Percentiles rank a stretch among this genome's conserved stretches.
Conservation (phyloP, 495 filamentous ascomycete species). For the Trichoderma erinaceum region DNA sequence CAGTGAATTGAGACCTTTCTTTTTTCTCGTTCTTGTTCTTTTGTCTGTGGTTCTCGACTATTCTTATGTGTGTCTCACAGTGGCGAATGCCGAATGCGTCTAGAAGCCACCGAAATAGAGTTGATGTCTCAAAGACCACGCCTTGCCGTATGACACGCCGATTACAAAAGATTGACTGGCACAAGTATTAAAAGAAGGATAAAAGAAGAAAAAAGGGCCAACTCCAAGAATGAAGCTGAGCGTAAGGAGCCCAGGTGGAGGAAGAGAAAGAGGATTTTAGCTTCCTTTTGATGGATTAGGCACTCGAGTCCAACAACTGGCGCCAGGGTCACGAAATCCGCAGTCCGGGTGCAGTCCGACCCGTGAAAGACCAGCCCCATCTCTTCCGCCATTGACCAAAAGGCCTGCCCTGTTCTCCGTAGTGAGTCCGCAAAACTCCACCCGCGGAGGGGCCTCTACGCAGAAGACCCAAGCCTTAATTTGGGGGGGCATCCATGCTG, state of each 20-base stretch:
- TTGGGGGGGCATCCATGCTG: not conserved
- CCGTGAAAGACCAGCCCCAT: not conserved
- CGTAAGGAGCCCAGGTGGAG: not conserved
- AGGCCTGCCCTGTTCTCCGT: not conserved
- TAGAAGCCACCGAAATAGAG: not conserved
- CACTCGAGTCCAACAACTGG: not conserved
- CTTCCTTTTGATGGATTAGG: constrained; percentile 2
- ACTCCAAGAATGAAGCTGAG: not conserved
- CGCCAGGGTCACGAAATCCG: not conserved
- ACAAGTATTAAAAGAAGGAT: not conserved
- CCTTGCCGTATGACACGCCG: not conserved
- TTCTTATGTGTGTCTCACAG: no score
- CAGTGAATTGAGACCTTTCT: not conserved
- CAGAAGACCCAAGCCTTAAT: constrained; percentile 3
- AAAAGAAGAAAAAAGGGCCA: not conserved
- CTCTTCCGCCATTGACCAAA: not conserved
- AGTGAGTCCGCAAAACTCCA: constrained; percentile 4
- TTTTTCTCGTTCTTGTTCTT: no score
- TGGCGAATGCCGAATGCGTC: no score
- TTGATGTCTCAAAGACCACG: not conserved
- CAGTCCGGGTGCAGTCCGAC: not conserved
- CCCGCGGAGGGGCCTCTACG: not conserved
- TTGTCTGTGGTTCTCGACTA: no score
- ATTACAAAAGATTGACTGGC: constrained; percentile 8
- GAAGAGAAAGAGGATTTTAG: not conserved